Base-by-base conservation (phyloP, 2,329 filamentous ascomycete genomes). In the Verticillium tricorpus region DNA sequence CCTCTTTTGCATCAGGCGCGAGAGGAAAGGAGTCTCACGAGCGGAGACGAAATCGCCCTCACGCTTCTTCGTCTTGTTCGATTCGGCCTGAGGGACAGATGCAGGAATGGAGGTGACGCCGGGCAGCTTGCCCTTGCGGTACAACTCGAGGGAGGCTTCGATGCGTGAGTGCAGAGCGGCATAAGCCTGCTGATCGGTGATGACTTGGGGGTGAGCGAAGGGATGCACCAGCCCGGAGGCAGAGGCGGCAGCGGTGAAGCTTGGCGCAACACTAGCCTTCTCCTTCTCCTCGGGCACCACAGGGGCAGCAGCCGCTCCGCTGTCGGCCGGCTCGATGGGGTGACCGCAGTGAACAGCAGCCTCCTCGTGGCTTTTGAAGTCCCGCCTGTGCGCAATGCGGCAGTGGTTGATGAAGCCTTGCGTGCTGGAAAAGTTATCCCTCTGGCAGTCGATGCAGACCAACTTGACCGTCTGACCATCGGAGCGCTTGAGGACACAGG, bases 331-430 rank as follows among this genome's bases (percentile, higher is more conserved):
- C n/a, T 96, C 91, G 62, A 97, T 86, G 14, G 90, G 87, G 67
- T 93, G 89, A 59, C 95, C 95, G 68, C 92, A 96, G 63, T 91
- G 90, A 61, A 93, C 84, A 37, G 94, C 95, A 65, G 95, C 95
- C 70, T 93, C 92, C 74, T 98, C 94, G 71, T 99, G 95, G 69
- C 92, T 97, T 77, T 96, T 94, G 80, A 93, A 98, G 66, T 96
- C 93, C 63, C 92, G 85, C 72, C 90, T 91, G 77, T 99, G 95
- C 31, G 93, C 93, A 69, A 99, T 98, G 62, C 95, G 92, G 73
- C 94, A 98, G 73, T 99, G 95, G 72, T 99, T 99, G 78, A 99
- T 95, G 77, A 98, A 98, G n/a, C 95, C 95, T 75, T 98, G 95
- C 0, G 93, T 96, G 78, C 93, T 98, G 61, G 90, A 93, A 72